Evolutionary conservation across 331 rosid species (phyloP), one percentile per base, ranked within the genome.

Genomic region (Ulmus americana): DNA sequence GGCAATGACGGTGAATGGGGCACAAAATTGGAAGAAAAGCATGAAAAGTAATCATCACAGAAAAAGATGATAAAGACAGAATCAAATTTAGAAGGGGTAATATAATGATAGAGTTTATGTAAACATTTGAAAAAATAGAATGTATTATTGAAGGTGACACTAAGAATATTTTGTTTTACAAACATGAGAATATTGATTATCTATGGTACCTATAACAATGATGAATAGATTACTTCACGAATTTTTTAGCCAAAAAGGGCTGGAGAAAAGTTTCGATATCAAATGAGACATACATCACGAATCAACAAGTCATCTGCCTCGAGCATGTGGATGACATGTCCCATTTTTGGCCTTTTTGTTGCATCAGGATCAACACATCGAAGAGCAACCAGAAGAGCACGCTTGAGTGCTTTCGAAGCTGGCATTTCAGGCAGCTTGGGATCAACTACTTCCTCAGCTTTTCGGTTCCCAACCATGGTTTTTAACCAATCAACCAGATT

Each of bases 281-380:
- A 72, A 72, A 39, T 6, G 45, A 1, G 43, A 41, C 90, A 56
- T 80, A 94, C 97, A 70, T 94, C 95, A 15, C 81, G 90, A 70
- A 79, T 74, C 45, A 87, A 74, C 58, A 85, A 74, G 79, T 90
- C 96, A 49, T 94, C 99, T 38, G 97, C 91, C 73, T 94, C 99
- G 10, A 94, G 97, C 99, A 90, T 90, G 87, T 94, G 97, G 69
- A 94, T 85, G 57, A 90, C 85, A 75, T 87, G 95, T 64, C 99
- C 99, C 79, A 94, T 90, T 81, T 90, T 90, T 38, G 97, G 99
- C 72, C 99, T 82, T 72, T 94, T 94, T 22, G 85, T 64, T 9
- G 97, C 86, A 74, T 94, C 99, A 1, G 99, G 99, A 76, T 94
- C 99, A 6, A 90, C 96, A 47, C 99, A 94, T 64, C 87, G 80